These are phyloP conservation scores for Salix udensis DNA, from an alignment of 345 rosid genomes.

Conservation along the genomic window DNA sequence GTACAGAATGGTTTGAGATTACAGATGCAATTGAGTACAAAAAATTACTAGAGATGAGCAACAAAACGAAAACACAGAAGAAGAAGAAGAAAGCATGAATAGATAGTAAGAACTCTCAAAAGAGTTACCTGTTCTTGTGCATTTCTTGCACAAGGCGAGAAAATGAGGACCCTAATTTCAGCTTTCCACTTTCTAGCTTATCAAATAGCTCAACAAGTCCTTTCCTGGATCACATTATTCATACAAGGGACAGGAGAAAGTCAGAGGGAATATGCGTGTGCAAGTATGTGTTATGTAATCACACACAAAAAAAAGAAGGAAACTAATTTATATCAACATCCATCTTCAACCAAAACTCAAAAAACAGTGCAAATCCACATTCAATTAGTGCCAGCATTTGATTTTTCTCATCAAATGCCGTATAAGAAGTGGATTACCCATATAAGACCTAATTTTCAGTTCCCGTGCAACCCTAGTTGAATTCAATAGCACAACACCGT, in stretches of 20 bases:
- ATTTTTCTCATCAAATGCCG: no score
- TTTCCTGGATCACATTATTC: conserved; percentile 44
- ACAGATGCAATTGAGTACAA: neutral
- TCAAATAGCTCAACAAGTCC: conserved; percentile 66
- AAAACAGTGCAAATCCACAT: no score
- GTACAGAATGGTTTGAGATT: neutral
- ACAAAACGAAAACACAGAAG: neutral
- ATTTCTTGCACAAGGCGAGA: conserved; percentile 50
- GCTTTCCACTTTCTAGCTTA: conserved; percentile 58
- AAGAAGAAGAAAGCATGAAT: neutral
- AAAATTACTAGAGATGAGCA: neutral
- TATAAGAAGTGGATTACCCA: no score
- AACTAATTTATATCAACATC: no score
- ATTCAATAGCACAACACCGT: neutral
- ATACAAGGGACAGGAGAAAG: neutral
- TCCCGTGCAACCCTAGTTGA: neutral
- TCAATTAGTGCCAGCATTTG: no score
- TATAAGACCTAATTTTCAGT: neutral
- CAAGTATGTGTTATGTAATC: no score
- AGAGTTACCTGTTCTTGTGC: conserved; percentile 60
- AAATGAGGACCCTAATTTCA: conserved; percentile 45
- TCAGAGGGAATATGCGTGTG: neutral
- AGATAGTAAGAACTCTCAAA: neutral
- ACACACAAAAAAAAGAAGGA: no score
- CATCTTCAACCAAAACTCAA: no score